Percentiles rank a stretch among this genome's conserved stretches.
Conservation (phyloP, 176 grass and related monocot species). For the Cenchrus fungigraminus region DNA sequence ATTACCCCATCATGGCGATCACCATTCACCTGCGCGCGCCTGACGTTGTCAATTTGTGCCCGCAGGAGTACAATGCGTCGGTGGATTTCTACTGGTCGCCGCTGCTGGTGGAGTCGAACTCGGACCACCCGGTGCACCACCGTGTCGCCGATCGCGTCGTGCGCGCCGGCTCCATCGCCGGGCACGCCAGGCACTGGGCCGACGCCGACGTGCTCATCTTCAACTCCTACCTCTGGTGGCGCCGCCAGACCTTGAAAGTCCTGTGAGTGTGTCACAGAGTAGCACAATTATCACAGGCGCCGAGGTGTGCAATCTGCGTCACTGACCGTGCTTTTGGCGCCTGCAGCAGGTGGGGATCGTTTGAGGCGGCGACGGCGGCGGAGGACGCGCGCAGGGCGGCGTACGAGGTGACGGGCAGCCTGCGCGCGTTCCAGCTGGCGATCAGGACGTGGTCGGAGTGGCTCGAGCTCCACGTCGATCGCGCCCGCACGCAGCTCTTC, state of each 20-base stretch:
- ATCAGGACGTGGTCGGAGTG: slow-evolving; percentile 69
- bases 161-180: slow-evolving; percentile 54
- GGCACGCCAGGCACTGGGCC: slow-evolving; percentile 68
- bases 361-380: slow-evolving; percentile 34
- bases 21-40: too few relatives aligned
- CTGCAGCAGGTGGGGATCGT: slow-evolving; percentile 56
- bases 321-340: background rate
- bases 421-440: slow-evolving; percentile 68
- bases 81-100: slow-evolving; percentile 94
- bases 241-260: slow-evolving; percentile 52
- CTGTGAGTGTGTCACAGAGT: slow-evolving; percentile 47
- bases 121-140: slow-evolving; percentile 73
- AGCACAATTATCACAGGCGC: background rate
- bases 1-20: background rate
- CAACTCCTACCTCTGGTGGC: slow-evolving; percentile 93
- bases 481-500: slow-evolving; percentile 53
- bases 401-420: slow-evolving; percentile 60
- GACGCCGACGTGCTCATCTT: slow-evolving; percentile 81
- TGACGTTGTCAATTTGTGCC: background rate
- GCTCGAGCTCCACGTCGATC: slow-evolving; percentile 79
- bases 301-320: background rate
- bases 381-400: slow-evolving; percentile 32
- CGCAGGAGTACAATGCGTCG: slow-evolving; percentile 72
- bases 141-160: slow-evolving; percentile 58
- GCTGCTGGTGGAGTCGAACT: slow-evolving; percentile 86